phyloP scores from a whole-genome alignment of 345 rosid genomes.

The Syzygium oleosum region DNA sequence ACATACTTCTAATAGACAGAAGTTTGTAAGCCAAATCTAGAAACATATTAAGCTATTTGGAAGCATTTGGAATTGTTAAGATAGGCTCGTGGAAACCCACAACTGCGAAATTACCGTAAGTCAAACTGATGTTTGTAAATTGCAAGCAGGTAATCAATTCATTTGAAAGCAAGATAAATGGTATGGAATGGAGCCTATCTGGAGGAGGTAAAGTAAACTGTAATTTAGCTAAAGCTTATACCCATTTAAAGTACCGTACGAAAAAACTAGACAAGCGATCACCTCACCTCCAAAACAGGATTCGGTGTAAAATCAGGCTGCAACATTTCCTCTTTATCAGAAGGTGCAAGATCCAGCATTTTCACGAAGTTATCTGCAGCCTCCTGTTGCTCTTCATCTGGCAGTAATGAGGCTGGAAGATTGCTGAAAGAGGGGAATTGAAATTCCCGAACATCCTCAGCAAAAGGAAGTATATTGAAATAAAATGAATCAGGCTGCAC shows the following conservation, averaged over 20 bases:
- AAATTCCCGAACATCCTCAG: constrained; percentile 91
- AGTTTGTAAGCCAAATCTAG: neutral
- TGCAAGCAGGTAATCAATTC: neutral
- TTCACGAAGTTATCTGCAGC: constrained; percentile 72
- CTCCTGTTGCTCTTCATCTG: constrained; percentile 71
- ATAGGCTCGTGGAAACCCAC: neutral
- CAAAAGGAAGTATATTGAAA: constrained; percentile 81
- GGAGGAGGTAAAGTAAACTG: neutral
- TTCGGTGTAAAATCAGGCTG: constrained; percentile 81
- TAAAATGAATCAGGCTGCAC: constrained; percentile 85
- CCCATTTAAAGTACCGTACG: neutral
- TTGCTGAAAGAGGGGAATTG: constrained; percentile 75
- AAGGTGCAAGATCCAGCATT: constrained; percentile 81
- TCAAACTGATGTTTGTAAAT: neutral
- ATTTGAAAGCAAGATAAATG: neutral
- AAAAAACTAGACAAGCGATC: neutral
- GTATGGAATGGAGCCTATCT: neutral
- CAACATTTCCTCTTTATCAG: constrained; percentile 52
- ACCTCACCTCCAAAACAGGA: constrained; percentile 69
- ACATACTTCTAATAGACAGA: neutral
- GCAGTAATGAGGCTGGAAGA: constrained; percentile 62
- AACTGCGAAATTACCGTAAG: neutral
- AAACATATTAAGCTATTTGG: neutral
- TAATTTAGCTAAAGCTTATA: neutral
- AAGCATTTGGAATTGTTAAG: neutral